A percentile compares a stretch with the other conserved stretches of the same genome.
phyloP scores from a whole-genome alignment of 345 rosid genomes.

The Mercurialis annua region DNA sequence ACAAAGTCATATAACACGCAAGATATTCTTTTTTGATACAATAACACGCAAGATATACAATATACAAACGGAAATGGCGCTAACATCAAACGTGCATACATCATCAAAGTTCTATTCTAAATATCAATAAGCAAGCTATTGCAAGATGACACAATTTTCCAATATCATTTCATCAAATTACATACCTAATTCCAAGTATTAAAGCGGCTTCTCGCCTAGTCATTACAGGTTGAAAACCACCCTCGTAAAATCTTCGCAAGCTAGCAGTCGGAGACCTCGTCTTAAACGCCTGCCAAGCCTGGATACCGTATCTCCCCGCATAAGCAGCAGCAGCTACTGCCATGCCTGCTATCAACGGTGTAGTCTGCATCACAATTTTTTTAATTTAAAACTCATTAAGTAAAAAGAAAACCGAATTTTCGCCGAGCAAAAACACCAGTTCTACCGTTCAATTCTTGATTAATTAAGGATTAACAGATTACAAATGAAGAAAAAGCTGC shows the following conservation, averaged over 20 bases:
- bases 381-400: neutral
- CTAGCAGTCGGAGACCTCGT: constrained; percentile 39
- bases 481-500: neutral
- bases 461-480: no score
- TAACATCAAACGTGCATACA: no score
- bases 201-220: constrained; percentile 41
- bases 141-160: no score
- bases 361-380: constrained; percentile 33
- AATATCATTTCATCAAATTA: no score
- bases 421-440: no score
- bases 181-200: constrained; percentile 46
- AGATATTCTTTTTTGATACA: no score
- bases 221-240: constrained; percentile 46
- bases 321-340: constrained; percentile 64
- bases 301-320: constrained; percentile 56
- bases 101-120: no score
- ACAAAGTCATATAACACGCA: neutral
- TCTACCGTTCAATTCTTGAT: no score
- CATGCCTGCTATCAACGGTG: constrained; percentile 46
- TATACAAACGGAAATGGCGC: no score
- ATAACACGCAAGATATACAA: no score
- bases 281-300: constrained; percentile 59
- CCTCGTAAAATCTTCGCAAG: constrained; percentile 34
- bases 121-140: no score
- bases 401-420: neutral